Percentiles rank a stretch among this genome's conserved stretches.
Evolutionary conservation across 2,329 filamentous ascomycete genomes (phyloP).

Genomic region (Orbilia ellipsospora): DNA sequence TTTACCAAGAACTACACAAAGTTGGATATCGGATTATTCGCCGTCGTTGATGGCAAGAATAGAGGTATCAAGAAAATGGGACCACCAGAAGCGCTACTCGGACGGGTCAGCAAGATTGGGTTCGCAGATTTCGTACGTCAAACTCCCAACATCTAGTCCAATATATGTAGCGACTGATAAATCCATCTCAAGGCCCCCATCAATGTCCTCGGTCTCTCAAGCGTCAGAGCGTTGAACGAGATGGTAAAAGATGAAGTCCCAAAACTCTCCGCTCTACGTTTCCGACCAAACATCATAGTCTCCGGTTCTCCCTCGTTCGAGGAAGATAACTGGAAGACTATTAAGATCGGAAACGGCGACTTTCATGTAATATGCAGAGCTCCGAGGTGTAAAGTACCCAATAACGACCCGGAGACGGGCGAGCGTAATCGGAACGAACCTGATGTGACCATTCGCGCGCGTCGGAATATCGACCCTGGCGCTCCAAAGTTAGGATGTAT

Average conservation of each 20-base stretch:
- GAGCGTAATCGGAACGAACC: slow-evolving; percentile 51
- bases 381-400: slow-evolving; percentile 50
- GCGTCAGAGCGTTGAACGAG: slow-evolving; percentile 71
- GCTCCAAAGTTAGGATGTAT: slow-evolving; percentile 44
- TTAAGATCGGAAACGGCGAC: slow-evolving; percentile 62
- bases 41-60: slow-evolving; percentile 70
- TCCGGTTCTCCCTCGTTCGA: slow-evolving; percentile 73
- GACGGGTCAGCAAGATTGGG: slow-evolving; percentile 73
- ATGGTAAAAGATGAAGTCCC: slow-evolving; percentile 68
- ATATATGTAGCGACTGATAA: slow-evolving; percentile 6
- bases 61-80: slow-evolving; percentile 72
- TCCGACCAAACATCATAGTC: slow-evolving; percentile 78
- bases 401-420: slow-evolving; percentile 52
- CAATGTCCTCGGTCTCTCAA: slow-evolving; percentile 74
- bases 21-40: slow-evolving; percentile 72
- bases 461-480: slow-evolving; percentile 45
- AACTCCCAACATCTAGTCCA: not conserved
- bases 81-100: slow-evolving; percentile 69
- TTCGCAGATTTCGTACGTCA: slow-evolving; percentile 74
- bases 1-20: slow-evolving; percentile 51
- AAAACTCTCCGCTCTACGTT: slow-evolving; percentile 72
- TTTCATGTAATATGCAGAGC: slow-evolving; percentile 52
- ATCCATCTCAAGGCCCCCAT: slow-evolving; percentile 71
- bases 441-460: slow-evolving; percentile 40
- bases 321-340: slow-evolving; percentile 76